These are phyloP conservation scores for Erigeron philadelphicus DNA, from an alignment of 140 eudicot species.

Conservation along the genomic window DNA sequence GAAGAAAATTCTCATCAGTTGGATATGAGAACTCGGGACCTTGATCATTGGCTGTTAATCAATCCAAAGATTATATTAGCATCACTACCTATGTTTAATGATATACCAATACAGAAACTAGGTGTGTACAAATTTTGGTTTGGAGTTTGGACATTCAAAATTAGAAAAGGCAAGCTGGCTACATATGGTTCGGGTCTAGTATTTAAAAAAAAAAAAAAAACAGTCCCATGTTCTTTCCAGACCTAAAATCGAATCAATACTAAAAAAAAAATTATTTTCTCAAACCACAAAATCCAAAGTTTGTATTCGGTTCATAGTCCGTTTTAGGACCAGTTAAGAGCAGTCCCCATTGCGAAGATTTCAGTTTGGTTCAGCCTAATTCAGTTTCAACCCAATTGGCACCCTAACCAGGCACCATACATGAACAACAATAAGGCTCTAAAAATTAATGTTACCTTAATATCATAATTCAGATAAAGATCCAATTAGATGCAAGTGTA, in stretches of 20 bases:
- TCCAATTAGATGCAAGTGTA: not conserved
- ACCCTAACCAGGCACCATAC: not conserved
- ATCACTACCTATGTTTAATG: not conserved
- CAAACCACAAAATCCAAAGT: not conserved
- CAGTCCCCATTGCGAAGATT: not conserved
- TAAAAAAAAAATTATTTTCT: not conserved
- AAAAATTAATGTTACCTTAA: not conserved
- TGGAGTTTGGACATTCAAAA: not conserved
- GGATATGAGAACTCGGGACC: slow-evolving; percentile 32
- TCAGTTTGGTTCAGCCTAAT: not conserved
- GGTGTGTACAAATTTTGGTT: not conserved
- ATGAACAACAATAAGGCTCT: not conserved
- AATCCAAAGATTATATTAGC: slow-evolving; percentile 29
- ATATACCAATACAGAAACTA: not conserved
- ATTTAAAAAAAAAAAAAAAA: not conserved
- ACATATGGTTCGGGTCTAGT: slow-evolving; percentile 1
- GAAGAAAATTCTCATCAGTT: slow-evolving; percentile 37
- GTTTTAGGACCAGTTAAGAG: not conserved
- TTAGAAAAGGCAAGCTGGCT: not conserved
- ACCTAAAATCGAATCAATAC: not conserved
- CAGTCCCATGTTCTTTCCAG: not conserved
- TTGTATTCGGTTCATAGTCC: not conserved
- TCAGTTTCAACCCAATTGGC: not conserved
- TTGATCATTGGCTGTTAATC: slow-evolving; percentile 30
- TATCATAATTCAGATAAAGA: slow-evolving; percentile 4